phyloP scores from a whole-genome alignment of 805 yeast genomes.

The Vanderwaltozyma yarrowii region DNA sequence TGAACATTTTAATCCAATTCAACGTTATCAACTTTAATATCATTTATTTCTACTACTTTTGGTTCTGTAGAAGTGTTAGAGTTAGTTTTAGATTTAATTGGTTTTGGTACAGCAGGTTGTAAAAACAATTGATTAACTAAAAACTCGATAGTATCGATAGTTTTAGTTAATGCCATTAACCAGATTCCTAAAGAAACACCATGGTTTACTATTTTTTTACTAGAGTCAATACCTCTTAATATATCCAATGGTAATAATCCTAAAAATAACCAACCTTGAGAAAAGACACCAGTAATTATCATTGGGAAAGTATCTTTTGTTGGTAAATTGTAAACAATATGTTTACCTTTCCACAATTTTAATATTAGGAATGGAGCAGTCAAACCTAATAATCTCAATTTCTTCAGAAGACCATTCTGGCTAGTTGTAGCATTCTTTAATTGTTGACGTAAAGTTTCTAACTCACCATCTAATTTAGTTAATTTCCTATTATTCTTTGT shows the following conservation, averaged over 20 bases:
- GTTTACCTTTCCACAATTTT: constrained; percentile 27
- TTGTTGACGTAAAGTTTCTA: constrained; percentile 33
- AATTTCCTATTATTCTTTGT: constrained; percentile 74
- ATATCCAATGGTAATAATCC: constrained; percentile 21
- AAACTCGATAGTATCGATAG: constrained; percentile 21
- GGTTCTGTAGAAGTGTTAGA: too few species aligned
- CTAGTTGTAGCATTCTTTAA: constrained; percentile 21
- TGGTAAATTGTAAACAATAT: constrained; percentile 23
- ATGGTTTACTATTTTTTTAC: not conserved
- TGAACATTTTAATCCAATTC: too few species aligned
- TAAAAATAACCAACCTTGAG: constrained; percentile 25
- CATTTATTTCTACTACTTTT: too few species aligned
- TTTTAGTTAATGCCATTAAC: constrained; percentile 27
- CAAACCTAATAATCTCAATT: constrained; percentile 15
- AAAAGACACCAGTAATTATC: constrained; percentile 21
- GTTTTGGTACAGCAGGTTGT: constrained; percentile 6
- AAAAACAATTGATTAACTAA: constrained; percentile 16
- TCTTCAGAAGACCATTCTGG: constrained; percentile 10
- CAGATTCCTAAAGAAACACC: constrained; percentile 29
- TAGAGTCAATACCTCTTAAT: constrained; percentile 3
- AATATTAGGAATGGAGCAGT: constrained; percentile 25
- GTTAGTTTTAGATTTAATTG: not conserved
- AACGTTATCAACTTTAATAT: too few species aligned
- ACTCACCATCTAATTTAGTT: constrained; percentile 46
- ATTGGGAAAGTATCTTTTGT: constrained; percentile 22